Percentiles rank a stretch among this genome's conserved stretches.
Conservation (phyloP, 768 basidiomycete species). For the Zangia roseola region DNA sequence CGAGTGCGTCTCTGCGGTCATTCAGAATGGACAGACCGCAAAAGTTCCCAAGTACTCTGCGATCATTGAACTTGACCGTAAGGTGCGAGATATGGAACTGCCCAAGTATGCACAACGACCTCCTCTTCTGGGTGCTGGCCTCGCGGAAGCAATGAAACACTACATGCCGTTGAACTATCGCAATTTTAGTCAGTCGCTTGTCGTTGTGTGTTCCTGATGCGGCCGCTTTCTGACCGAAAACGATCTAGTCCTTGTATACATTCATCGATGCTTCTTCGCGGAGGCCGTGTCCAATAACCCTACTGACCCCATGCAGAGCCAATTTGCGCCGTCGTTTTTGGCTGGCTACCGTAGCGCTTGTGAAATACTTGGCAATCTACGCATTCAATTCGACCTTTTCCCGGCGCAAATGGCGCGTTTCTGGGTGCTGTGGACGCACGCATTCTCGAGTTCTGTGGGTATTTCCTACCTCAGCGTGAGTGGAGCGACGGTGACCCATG, state of each 20-base stretch:
- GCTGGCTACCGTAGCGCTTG: constrained; percentile 69
- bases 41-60: constrained; percentile 60
- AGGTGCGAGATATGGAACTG: constrained; percentile 64
- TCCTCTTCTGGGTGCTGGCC: constrained; percentile 47
- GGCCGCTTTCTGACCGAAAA: not conserved
- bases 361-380: constrained; percentile 50
- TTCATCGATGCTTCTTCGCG: constrained; percentile 76
- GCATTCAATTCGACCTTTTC: constrained; percentile 48
- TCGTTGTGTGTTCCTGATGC: not conserved
- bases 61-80: constrained; percentile 63
- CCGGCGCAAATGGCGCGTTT: constrained; percentile 61
- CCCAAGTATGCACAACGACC: constrained; percentile 58
- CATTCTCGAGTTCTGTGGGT: constrained; percentile 62
- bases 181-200: constrained; percentile 52
- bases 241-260: constrained; percentile 59
- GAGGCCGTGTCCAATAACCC: constrained; percentile 67
- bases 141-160: constrained; percentile 66
- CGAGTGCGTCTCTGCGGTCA: constrained; percentile 65
- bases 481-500: not conserved
- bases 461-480: not conserved
- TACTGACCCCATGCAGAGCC: constrained; percentile 65
- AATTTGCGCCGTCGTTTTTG: constrained; percentile 64
- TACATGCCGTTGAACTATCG: constrained; percentile 77
- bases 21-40: constrained; percentile 65
- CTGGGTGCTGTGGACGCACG: constrained; percentile 75